Percentiles rank a stretch among this genome's conserved stretches.
These are phyloP conservation scores for Capsicum chinense DNA, from an alignment of 257 asterid genomes.

Conservation along the genomic window DNA sequence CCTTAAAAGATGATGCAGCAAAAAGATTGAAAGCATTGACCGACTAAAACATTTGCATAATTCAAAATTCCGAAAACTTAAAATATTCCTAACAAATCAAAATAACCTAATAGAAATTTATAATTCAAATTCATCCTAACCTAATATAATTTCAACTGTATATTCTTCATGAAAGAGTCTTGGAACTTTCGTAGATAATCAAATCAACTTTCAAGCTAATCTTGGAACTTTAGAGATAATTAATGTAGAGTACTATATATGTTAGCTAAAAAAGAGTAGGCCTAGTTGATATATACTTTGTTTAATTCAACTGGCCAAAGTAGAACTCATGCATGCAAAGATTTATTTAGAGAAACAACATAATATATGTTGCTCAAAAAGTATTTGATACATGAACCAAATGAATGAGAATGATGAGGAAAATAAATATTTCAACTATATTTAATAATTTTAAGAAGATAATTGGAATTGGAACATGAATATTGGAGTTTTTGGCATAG, in stretches of 20 bases:
- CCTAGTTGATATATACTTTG: neutral
- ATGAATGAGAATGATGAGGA: neutral
- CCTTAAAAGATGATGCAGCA: too few species aligned
- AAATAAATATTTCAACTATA: neutral
- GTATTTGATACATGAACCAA: neutral
- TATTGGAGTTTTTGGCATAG: constrained; percentile 57
- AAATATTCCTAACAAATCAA: too few species aligned
- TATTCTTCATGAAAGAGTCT: too few species aligned
- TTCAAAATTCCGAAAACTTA: too few species aligned
- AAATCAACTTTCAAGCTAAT: neutral
- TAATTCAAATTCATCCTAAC: too few species aligned
- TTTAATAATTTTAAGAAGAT: neutral
- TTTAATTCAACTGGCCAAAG: neutral
- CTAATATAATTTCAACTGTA: too few species aligned
- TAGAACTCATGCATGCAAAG: neutral
- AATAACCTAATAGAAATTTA: too few species aligned
- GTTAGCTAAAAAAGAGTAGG: constrained; percentile 2
- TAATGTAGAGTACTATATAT: neutral
- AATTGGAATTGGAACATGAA: constrained; percentile 47
- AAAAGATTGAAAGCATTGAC: too few species aligned
- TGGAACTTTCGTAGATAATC: neutral
- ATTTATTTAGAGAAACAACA: neutral
- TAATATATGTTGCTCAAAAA: neutral
- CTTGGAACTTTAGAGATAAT: neutral
- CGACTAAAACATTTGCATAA: too few species aligned